Evolutionary conservation across 768 basidiomycete genomes (phyloP).

Genomic region (Dacryopinax primogenitus): DNA sequence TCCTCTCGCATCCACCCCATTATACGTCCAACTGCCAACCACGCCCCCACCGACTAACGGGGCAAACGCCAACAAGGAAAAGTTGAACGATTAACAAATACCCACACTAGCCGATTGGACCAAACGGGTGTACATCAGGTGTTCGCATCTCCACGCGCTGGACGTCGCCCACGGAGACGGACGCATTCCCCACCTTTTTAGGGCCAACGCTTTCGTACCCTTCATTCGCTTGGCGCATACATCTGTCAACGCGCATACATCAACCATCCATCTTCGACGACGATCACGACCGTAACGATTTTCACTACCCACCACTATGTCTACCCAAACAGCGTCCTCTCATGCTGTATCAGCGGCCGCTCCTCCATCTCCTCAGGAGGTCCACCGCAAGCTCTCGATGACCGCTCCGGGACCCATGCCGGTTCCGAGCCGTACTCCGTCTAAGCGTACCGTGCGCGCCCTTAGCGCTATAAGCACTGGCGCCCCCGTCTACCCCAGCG

Average conservation of each 20-base stretch:
- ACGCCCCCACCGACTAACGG: too few species aligned
- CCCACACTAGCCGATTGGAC: constrained; percentile 3
- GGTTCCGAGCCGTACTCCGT: constrained; percentile 8
- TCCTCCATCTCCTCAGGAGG: constrained; percentile 75
- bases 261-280: background rate
- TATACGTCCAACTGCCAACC: background rate
- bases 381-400: constrained; percentile 62
- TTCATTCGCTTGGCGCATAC: background rate
- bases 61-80: too few species aligned
- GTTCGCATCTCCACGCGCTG: background rate
- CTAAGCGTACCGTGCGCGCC: constrained; percentile 17
- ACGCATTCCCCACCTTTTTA: background rate
- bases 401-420: constrained; percentile 10
- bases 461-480: constrained; percentile 18
- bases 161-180: background rate
- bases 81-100: too few species aligned
- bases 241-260: background rate
- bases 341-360: constrained; percentile 27
- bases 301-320: constrained; percentile 20
- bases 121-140: background rate
- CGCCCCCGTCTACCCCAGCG: constrained; percentile 30
- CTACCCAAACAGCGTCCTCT: constrained; percentile 14
- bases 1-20: background rate
- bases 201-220: background rate
- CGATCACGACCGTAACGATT: background rate